Conservation (phyloP, 2,329 filamentous ascomycete species). For the Pestalotiopsis sp. region DNA sequence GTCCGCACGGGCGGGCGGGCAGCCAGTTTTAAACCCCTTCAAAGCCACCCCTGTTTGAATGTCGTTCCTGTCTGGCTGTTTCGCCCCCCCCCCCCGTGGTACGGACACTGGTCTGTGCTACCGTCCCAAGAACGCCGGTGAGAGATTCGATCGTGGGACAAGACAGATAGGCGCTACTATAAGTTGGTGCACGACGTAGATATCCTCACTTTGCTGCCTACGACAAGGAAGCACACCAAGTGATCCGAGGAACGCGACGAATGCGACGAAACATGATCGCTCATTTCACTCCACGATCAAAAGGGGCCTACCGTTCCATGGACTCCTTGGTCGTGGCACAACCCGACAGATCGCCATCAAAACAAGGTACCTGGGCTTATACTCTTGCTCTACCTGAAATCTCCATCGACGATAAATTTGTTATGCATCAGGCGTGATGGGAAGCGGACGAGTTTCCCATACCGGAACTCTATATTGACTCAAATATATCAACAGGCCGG, state of each 20-base stretch:
- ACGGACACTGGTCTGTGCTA: neutral
- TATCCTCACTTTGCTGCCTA: conserved; percentile 1
- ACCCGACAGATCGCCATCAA: neutral
- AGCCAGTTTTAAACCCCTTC: neutral
- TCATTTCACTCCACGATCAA: neutral
- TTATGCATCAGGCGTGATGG: conserved; percentile 4
- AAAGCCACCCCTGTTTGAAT: neutral
- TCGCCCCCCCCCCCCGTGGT: neutral
- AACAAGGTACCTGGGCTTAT: neutral
- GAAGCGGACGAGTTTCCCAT: conserved; percentile 6
- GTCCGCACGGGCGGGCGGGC: neutral
- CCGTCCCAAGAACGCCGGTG: neutral
- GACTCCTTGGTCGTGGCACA: neutral
- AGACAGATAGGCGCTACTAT: neutral
- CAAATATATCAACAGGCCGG: conserved; percentile 4
- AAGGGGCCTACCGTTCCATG: neutral
- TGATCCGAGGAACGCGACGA: neutral
- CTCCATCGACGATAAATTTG: conserved; percentile 6
- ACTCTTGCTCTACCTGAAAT: conserved; percentile 8
- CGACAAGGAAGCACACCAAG: neutral
- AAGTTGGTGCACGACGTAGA: neutral
- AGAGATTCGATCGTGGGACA: neutral
- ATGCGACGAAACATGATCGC: neutral
- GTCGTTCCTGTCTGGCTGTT: neutral
- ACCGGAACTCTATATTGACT: conserved; percentile 3